phyloP scores from a whole-genome alignment of 2,329 filamentous ascomycete species.

The Domatiomyces catenatus region DNA sequence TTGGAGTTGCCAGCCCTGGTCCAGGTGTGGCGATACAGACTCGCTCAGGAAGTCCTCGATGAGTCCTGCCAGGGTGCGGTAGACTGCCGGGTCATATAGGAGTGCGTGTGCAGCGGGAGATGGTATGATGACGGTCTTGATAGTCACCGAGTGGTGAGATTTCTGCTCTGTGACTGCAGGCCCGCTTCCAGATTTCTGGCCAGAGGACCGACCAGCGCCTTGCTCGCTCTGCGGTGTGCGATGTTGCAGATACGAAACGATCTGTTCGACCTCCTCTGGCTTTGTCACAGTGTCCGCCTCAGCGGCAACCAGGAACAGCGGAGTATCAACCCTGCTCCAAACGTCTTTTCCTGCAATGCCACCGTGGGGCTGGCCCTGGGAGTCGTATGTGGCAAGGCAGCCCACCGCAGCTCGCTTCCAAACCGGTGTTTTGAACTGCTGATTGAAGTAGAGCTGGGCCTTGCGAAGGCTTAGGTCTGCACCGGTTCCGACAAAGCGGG shows the following conservation, averaged over 20 bases:
- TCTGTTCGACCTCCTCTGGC: slow-evolving; percentile 53
- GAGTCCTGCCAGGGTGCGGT: slow-evolving; percentile 61
- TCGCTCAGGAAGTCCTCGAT: slow-evolving; percentile 67
- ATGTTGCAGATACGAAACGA: slow-evolving; percentile 29
- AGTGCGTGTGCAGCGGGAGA: slow-evolving; percentile 69
- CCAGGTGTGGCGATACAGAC: slow-evolving; percentile 62
- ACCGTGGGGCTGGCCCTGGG: slow-evolving; percentile 37
- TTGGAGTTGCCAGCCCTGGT: slow-evolving; percentile 78
- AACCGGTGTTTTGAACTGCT: slow-evolving; percentile 65
- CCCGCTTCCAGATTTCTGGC: background rate
- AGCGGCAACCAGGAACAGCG: slow-evolving; percentile 65
- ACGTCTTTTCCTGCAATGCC: slow-evolving; percentile 54
- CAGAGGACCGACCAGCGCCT: background rate
- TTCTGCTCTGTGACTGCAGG: background rate
- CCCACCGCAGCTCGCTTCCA: slow-evolving; percentile 72
- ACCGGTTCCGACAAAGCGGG: slow-evolving; percentile 45
- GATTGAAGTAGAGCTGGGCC: slow-evolving; percentile 43
- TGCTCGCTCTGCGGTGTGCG: slow-evolving; percentile 12
- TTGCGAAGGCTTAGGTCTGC: slow-evolving; percentile 28
- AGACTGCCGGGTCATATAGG: slow-evolving; percentile 62
- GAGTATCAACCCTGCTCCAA: slow-evolving; percentile 59
- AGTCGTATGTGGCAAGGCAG: slow-evolving; percentile 45
- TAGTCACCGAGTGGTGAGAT: slow-evolving; percentile 25
- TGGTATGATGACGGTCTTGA: slow-evolving; percentile 58
- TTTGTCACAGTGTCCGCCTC: slow-evolving; percentile 62